Conservation (phyloP, 257 asterid species). For the Przewalskia tangutica region DNA sequence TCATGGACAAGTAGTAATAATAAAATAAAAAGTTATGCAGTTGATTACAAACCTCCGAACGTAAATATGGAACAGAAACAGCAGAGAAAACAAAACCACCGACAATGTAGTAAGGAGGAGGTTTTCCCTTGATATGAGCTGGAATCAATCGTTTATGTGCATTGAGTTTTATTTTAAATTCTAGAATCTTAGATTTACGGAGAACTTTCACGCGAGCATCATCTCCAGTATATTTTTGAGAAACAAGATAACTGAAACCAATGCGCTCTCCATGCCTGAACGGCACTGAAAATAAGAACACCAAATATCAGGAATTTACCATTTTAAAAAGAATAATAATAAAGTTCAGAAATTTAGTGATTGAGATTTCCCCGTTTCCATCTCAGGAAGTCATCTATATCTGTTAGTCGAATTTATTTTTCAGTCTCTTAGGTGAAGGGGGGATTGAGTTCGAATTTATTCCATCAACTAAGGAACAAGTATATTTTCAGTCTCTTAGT, state of each 20-base stretch:
- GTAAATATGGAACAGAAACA: constrained; percentile 17
- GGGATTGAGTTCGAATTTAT: background rate
- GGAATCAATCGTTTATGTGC: constrained; percentile 13
- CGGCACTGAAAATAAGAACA: constrained; percentile 10
- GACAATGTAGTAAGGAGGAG: constrained; percentile 20
- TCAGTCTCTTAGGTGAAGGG: background rate
- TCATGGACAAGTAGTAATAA: background rate
- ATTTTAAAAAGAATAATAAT: background rate
- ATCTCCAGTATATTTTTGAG: constrained; percentile 21
- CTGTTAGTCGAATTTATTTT: background rate
- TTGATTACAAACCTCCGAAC: constrained; percentile 15
- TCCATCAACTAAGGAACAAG: no score
- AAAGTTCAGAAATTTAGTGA: background rate
- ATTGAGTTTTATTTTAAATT: constrained; percentile 10
- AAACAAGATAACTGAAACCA: constrained; percentile 20
- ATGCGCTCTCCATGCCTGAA: constrained; percentile 25
- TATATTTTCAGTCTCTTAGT: background rate
- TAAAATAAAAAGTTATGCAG: background rate
- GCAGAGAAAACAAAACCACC: constrained; percentile 22
- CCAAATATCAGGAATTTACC: background rate
- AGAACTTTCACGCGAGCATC: constrained; percentile 17
- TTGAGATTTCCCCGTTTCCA: background rate
- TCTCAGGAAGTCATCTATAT: background rate
- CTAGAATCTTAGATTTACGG: constrained; percentile 11
- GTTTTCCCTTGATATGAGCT: constrained; percentile 12